A percentile compares a stretch with the other conserved stretches of the same genome.
These are phyloP conservation scores for Panicum miliaceum DNA, from an alignment of 176 grass and related monocot genomes.

Conservation along the genomic window DNA sequence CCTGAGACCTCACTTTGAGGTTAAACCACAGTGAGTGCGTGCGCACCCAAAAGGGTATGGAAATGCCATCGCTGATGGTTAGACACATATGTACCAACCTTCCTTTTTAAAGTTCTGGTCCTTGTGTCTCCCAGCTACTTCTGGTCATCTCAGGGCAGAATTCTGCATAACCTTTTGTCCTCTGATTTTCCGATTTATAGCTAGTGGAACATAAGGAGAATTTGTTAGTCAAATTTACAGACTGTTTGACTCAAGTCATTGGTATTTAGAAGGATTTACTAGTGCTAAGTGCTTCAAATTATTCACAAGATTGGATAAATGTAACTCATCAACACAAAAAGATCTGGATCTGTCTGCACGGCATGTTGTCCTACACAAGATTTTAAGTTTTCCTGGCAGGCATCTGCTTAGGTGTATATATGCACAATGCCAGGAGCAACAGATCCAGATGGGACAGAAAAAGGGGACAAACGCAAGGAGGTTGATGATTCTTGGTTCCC, in stretches of 20 bases:
- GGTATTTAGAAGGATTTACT: neutral
- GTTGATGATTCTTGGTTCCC: slow-evolving; percentile 36
- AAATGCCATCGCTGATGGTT: slow-evolving; percentile 44
- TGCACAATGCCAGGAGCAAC: slow-evolving; percentile 1
- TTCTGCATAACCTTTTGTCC: neutral
- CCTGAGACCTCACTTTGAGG: slow-evolving; percentile 49
- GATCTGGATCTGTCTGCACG: neutral
- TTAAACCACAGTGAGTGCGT: slow-evolving; percentile 41
- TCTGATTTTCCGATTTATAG: neutral
- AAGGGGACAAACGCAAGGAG: slow-evolving; percentile 45
- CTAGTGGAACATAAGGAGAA: neutral
- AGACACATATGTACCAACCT: slow-evolving; percentile 46
- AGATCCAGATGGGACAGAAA: slow-evolving; percentile 26
- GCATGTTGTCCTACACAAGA: neutral
- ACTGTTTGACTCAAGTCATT: neutral
- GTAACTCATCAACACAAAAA: neutral
- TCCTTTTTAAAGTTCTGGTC: slow-evolving; percentile 40
- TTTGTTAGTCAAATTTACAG: neutral
- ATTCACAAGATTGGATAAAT: neutral
- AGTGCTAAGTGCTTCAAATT: neutral
- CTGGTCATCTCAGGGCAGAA: neutral
- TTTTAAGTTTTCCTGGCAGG: neutral
- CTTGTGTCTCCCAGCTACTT: slow-evolving; percentile 21
- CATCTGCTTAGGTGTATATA: neutral
- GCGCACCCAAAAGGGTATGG: slow-evolving; percentile 33